Evolutionary conservation across 2,329 filamentous ascomycete genomes (phyloP).

Genomic region (Pseudocercospora musae): DNA sequence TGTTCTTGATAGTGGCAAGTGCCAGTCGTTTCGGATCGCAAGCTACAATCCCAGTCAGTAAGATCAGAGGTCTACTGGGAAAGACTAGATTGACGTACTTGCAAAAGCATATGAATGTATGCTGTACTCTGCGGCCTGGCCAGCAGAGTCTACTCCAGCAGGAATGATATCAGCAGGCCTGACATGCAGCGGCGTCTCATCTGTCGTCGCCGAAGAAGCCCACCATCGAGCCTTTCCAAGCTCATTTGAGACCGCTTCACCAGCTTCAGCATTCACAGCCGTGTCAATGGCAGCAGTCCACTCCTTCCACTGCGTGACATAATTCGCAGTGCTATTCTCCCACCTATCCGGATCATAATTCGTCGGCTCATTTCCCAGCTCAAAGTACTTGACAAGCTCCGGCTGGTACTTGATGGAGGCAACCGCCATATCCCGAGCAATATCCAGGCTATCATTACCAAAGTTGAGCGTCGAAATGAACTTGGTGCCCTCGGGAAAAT

Average conservation of each 20-base stretch:
- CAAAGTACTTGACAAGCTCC: slow-evolving; percentile 27
- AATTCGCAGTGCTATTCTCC: slow-evolving; percentile 27
- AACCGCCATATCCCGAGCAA: slow-evolving; percentile 29
- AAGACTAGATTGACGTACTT: not conserved
- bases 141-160: slow-evolving; percentile 25
- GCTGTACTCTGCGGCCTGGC: slow-evolving; percentile 30
- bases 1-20: slow-evolving; percentile 29
- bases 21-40: slow-evolving; percentile 27
- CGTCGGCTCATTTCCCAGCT: slow-evolving; percentile 34
- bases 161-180: slow-evolving; percentile 31
- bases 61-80: not conserved
- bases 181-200: slow-evolving; percentile 29
- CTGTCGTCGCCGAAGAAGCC: slow-evolving; percentile 32
- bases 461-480: slow-evolving; percentile 34
- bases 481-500: slow-evolving; percentile 30
- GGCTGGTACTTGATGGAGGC: slow-evolving; percentile 30
- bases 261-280: slow-evolving; percentile 21
- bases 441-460: slow-evolving; percentile 30
- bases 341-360: slow-evolving; percentile 29
- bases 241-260: slow-evolving; percentile 1
- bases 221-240: slow-evolving; percentile 26
- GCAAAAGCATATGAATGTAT: slow-evolving; percentile 34
- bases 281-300: slow-evolving; percentile 29
- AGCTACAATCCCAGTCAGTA: not conserved
- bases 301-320: slow-evolving; percentile 33